Conservation (phyloP, 176 grass and related monocot genomes). For the Cocos nucifera region DNA sequence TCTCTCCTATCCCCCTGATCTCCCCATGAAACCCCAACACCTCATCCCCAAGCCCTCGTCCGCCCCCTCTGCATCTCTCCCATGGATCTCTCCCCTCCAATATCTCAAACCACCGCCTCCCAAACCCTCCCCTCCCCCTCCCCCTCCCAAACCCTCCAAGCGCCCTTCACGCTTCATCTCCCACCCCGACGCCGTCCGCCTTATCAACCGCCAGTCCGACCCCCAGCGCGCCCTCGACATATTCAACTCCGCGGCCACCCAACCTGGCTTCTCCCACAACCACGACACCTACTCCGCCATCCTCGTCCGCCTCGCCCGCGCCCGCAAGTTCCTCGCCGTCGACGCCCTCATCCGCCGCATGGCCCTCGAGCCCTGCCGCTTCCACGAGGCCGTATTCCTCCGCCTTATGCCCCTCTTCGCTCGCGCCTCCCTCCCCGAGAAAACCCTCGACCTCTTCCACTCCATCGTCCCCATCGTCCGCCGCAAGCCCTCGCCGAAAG, state of each 20-base stretch:
- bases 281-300: constrained; percentile 66
- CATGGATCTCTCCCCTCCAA: constrained; percentile 75
- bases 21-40: constrained; percentile 4
- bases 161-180: constrained; percentile 30
- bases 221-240: constrained; percentile 72
- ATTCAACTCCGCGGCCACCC: constrained; percentile 56
- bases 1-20: not conserved
- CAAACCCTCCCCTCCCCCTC: constrained; percentile 2
- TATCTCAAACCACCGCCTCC: constrained; percentile 21
- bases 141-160: constrained; percentile 2
- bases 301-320: constrained; percentile 67
- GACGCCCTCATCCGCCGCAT: constrained; percentile 50
- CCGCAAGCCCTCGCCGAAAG: constrained; percentile 46
- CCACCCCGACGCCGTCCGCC: constrained; percentile 52
- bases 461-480: constrained; percentile 31
- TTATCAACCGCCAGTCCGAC: constrained; percentile 45
- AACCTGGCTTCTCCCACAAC: constrained; percentile 79
- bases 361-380: constrained; percentile 54
- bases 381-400: constrained; percentile 59
- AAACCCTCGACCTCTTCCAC: constrained; percentile 45
- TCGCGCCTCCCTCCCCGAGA: constrained; percentile 33
- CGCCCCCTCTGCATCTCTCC: constrained; percentile 12
- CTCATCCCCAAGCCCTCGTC: constrained; percentile 2
- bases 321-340: constrained; percentile 40
- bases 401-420: constrained; percentile 59